Evolutionary conservation across 495 filamentous ascomycete genomes (phyloP), one percentile per base, ranked within the genome.

Genomic region (Hypoxylon subgilvum): DNA sequence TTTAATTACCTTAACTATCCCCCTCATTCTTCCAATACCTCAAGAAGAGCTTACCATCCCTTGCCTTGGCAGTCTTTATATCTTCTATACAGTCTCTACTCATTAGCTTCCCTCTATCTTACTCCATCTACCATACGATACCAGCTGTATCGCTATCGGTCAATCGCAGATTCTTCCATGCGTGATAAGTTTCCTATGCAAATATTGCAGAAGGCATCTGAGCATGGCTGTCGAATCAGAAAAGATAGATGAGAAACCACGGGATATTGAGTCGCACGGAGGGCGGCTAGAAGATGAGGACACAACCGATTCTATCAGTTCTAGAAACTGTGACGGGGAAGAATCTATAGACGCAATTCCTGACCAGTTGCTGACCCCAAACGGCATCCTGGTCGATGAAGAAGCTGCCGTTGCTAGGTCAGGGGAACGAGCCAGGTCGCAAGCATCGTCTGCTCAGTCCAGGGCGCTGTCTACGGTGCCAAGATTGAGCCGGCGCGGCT

Each of bases 401-500:
- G 54, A 63, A 28, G 69, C 49, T 3, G 59, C 25, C 0, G 41
- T 48, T 30, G 25, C 40, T n/a, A 55, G 40, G 10, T 45, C 57
- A 14, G 40, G 21, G 21, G 36, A 18, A 9, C 57, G 66, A 13
- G 44, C 63, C 12, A 41, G 50, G 43, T 76, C 69, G 7, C 68
- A 60, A 43, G 53, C 69, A 12, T 73, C 76, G 2, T 79, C 79
- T 6, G 63, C 56, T 21, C 74, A 69, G 12, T 73, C 75, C 7
- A 57, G 67, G 43, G 36, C 65, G 16, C 49, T 79, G n/a, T 69
- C 73, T 27, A 72, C 81, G 41, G 79, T 97, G 4, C 87, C 90
- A 1, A 76, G 87, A 48, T 65, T 76, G 9, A 68, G 89, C 59
- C 84, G 92, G 52, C 74, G 91, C 71, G 93, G 93, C 0, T 74